Conservation (phyloP, 306 rosid genomes). For the Quillaja saponaria region DNA sequence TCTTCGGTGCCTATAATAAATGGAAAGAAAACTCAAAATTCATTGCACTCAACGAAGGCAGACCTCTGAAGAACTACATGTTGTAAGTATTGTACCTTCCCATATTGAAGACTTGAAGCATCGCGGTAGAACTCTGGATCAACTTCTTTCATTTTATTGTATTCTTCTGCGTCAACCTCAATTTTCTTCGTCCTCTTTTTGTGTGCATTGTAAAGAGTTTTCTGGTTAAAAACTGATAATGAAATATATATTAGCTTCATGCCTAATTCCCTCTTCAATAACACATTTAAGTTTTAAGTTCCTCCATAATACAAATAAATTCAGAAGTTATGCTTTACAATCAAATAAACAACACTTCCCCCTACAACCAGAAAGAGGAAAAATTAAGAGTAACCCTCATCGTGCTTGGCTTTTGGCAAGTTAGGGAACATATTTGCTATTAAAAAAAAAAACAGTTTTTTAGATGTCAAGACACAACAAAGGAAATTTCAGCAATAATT, state of each 20-base stretch:
- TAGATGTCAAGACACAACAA: slow-evolving; percentile 6
- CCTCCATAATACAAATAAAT: too few species aligned
- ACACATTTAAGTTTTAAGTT: too few species aligned
- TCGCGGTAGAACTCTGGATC: slow-evolving; percentile 99
- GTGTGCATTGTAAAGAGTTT: slow-evolving; percentile 79
- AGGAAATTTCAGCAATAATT: not conserved
- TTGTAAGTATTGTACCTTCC: slow-evolving; percentile 65
- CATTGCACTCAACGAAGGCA: slow-evolving; percentile 5
- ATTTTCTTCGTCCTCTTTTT: slow-evolving; percentile 83
- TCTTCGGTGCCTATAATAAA: slow-evolving; percentile 66
- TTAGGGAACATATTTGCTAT: not conserved
- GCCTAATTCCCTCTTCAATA: not conserved
- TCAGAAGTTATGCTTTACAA: too few species aligned
- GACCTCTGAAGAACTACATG: slow-evolving; percentile 9
- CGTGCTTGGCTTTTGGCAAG: not conserved
- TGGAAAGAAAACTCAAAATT: slow-evolving; percentile 25
- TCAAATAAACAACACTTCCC: too few species aligned
- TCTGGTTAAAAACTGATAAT: slow-evolving; percentile 87
- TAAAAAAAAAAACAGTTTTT: not conserved
- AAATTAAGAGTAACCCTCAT: too few species aligned
- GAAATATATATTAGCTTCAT: slow-evolving; percentile 20
- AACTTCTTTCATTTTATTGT: slow-evolving; percentile 89
- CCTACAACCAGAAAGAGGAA: too few species aligned
- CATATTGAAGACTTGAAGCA: slow-evolving; percentile 93
- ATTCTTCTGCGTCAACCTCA: slow-evolving; percentile 71